Conservation (phyloP, 345 rosid species). For the Boechera stricta region DNA sequence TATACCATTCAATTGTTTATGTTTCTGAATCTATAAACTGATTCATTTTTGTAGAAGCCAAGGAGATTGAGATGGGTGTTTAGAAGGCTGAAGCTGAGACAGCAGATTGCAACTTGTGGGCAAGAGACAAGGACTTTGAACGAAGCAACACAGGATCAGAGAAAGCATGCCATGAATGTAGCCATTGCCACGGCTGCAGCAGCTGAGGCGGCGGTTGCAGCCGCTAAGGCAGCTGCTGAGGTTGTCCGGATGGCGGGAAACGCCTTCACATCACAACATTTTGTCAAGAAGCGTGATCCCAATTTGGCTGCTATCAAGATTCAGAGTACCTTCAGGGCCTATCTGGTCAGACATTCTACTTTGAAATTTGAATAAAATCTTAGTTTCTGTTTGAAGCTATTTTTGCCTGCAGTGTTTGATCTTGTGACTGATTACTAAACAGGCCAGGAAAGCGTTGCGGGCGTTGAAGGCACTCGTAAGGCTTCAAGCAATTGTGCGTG, state of each 20-base stretch:
- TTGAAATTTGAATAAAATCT: not conserved
- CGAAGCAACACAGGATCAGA: slow-evolving; percentile 74
- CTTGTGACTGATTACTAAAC: slow-evolving; percentile 34
- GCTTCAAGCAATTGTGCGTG: slow-evolving; percentile 90
- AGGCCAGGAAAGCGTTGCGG: slow-evolving; percentile 93
- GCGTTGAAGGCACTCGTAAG: slow-evolving; percentile 84
- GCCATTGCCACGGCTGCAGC: slow-evolving; percentile 90
- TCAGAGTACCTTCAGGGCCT: slow-evolving; percentile 78
- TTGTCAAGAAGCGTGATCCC: slow-evolving; percentile 39
- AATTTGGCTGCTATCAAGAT: slow-evolving; percentile 69
- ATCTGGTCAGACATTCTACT: slow-evolving; percentile 61
- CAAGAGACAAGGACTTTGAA: slow-evolving; percentile 51
- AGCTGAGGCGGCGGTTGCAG: slow-evolving; percentile 89
- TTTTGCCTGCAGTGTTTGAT: slow-evolving; percentile 28
- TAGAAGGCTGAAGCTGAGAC: slow-evolving; percentile 58
- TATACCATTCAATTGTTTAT: not conserved
- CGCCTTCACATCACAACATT: slow-evolving; percentile 49
- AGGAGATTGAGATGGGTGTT: slow-evolving; percentile 61
- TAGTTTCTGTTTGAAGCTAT: slow-evolving; percentile 16
- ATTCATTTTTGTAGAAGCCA: slow-evolving; percentile 49
- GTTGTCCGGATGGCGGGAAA: slow-evolving; percentile 67
- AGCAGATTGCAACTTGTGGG: slow-evolving; percentile 50
- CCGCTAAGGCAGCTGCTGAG: slow-evolving; percentile 93
- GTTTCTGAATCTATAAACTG: not conserved
- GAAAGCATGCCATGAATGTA: slow-evolving; percentile 75